Conservation (phyloP, 345 rosid genomes). For the Moricandia moricandioides region DNA sequence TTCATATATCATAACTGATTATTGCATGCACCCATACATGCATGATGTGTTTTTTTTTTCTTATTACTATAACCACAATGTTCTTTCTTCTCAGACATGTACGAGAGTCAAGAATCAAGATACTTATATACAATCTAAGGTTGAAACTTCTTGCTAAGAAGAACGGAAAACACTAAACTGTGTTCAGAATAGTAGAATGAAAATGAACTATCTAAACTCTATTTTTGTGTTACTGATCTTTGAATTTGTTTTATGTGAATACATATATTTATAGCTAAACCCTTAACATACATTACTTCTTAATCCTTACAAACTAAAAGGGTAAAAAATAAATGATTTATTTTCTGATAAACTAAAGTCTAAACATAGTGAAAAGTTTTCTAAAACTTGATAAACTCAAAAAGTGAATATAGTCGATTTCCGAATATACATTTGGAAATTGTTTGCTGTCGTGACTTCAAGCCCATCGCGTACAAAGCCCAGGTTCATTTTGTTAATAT, state of each 20-base stretch:
- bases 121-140: neutral
- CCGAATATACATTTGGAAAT: neutral
- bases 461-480: conserved; percentile 11
- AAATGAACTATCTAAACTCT: neutral
- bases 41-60: neutral
- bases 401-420: neutral
- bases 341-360: neutral
- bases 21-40: conserved; percentile 12
- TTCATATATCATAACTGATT: neutral
- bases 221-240: neutral
- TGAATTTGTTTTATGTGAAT: neutral
- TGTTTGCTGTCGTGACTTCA: neutral
- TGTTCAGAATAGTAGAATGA: neutral
- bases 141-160: neutral
- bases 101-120: neutral
- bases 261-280: neutral
- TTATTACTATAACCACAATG: neutral
- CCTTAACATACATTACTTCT: neutral
- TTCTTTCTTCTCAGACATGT: neutral
- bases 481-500: neutral
- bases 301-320: neutral
- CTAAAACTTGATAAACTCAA: neutral
- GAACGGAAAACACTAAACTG: neutral
- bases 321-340: neutral
- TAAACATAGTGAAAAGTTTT: neutral